Conservation (phyloP, 257 asterid species). For the Nicotiana attenuata region DNA sequence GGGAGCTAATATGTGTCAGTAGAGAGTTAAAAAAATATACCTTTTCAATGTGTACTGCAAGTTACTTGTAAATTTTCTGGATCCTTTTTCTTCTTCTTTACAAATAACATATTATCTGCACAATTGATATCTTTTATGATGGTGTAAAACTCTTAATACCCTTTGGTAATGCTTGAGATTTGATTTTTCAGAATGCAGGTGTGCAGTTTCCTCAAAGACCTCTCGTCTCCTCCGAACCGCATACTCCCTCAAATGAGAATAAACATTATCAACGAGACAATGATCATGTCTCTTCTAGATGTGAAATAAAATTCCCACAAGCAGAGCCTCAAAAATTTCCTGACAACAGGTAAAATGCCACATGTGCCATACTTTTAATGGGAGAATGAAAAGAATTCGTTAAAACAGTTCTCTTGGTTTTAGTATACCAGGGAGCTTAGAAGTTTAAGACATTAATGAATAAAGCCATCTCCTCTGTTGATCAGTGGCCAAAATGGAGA, state of each 20-base stretch:
- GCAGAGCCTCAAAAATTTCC: constrained; percentile 40
- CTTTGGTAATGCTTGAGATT: not conserved
- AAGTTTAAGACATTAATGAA: not conserved
- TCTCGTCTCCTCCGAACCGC: constrained; percentile 31
- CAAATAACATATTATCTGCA: not conserved
- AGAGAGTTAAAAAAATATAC: not conserved
- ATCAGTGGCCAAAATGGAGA: not conserved
- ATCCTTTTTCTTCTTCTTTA: not conserved
- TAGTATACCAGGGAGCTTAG: not conserved
- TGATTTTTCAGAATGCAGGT: constrained; percentile 72
- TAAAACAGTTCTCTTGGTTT: not conserved
- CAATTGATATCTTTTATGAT: not conserved
- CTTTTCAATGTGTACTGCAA: not conserved
- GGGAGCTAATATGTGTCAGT: not conserved
- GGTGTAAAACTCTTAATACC: not conserved
- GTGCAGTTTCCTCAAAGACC: constrained; percentile 83
- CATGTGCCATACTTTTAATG: not conserved
- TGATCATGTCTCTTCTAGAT: constrained; percentile 36
- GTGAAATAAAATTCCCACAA: constrained; percentile 36
- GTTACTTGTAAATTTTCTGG: not conserved
- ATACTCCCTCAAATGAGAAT: constrained; percentile 32
- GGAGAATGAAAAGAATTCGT: not conserved
- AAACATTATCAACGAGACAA: constrained; percentile 34
- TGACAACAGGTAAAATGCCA: constrained; percentile 59
- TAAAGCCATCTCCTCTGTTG: not conserved